Evolutionary conservation across 306 rosid genomes (phyloP).

Genomic region (Vachellia collinsii): DNA sequence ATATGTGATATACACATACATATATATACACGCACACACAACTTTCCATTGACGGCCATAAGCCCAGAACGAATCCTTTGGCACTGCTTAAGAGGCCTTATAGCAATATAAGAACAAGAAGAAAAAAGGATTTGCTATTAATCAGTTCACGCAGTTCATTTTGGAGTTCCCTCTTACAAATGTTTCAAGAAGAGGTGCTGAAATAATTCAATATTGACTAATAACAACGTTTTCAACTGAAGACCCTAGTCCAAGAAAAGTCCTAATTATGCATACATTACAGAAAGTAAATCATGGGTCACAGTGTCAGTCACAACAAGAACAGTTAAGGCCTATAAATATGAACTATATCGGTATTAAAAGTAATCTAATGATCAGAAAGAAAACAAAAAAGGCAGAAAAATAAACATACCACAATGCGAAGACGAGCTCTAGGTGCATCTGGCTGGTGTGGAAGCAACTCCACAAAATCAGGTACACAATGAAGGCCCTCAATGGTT

Average conservation of each 20-base stretch:
- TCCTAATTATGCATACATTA: background rate
- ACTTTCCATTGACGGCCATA: conserved; percentile 3
- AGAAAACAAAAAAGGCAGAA: conserved; percentile 1
- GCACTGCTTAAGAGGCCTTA: background rate
- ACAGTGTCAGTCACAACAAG: conserved; percentile 12
- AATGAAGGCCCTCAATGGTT: conserved; percentile 71
- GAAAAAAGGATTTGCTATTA: conserved; percentile 22
- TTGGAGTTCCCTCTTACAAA: conserved; percentile 13
- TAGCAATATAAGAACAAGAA: conserved; percentile 7
- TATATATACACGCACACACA: background rate
- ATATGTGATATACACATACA: conserved; percentile 8
- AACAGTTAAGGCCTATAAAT: background rate
- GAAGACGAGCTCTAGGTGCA: conserved; percentile 70
- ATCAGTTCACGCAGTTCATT: conserved; percentile 1
- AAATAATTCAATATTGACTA: conserved; percentile 16
- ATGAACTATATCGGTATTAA: conserved; percentile 6
- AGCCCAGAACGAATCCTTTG: background rate
- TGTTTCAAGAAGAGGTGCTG: conserved; percentile 3
- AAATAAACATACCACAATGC: conserved; percentile 69
- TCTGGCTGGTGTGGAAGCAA: conserved; percentile 76
- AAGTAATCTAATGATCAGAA: conserved; percentile 30
- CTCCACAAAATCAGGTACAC: conserved; percentile 84
- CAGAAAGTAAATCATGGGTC: conserved; percentile 13
- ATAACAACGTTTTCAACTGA: conserved; percentile 4
- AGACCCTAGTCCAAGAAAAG: background rate